Base-by-base conservation (phyloP, 176 grass and related monocot genomes). In the Guadua angustifolia region DNA sequence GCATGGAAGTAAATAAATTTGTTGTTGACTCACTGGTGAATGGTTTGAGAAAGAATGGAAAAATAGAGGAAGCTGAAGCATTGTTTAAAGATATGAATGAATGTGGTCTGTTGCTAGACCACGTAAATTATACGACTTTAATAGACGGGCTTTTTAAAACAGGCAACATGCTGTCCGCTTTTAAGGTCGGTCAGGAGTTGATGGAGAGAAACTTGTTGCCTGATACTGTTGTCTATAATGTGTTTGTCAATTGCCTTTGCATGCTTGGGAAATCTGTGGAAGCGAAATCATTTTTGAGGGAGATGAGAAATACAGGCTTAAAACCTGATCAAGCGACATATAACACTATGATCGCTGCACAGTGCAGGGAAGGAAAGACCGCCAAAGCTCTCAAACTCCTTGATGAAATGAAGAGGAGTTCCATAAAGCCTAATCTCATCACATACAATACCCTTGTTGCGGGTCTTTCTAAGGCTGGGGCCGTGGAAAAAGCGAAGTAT, bases 241-340 rank as follows among this genome's bases (percentile, higher is more conserved):
- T 98, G 69, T 91, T 98, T 84, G 88, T 98, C 85, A 98, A 98
- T 83, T 95, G 87, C 80, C 92, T 98, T 78, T 98, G 89, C 51
- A 83, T 71, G 38, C 88, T 90, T 75, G 89, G 89, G 44, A 94
- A 93, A 46, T 80, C 58, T 57, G 58, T 60, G 38, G 89, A 92
- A 82, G 95, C 93, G 17, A 90, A 93, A 84, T 88, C 88, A 9
- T 80, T 86, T 69, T 75, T 98, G 58, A 52, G 69, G 79, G 89
- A 95, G 66, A 95, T 98, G 89, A 91, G 64, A 93, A 91, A 88
- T 79, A 78, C 66, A 38, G 93, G 93, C n/a, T 85, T 98, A 74
- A 81, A 51, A 85, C 95, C 95, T 36, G 87, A 98, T 83, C 70
- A 86, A 82, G 87, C 64, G n/a, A 93, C 91, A 87, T 98, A 92